These are phyloP conservation scores for Pyrenophora seminiperda DNA, from an alignment of 2,329 filamentous ascomycete species.

Conservation along the genomic window DNA sequence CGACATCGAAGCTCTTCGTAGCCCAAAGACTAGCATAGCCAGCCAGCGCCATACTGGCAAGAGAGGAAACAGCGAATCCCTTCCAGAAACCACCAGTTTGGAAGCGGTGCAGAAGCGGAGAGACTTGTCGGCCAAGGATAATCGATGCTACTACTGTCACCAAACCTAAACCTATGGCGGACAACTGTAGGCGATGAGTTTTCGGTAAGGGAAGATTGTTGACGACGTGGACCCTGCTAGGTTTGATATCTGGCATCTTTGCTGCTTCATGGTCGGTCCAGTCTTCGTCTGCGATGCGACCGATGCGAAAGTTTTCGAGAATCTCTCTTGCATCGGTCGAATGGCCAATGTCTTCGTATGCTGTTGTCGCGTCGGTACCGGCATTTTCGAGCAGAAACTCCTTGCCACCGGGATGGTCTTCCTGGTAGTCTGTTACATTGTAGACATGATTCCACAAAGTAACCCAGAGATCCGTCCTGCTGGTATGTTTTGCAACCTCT, in stretches of 20 bases:
- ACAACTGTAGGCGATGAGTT: conserved; percentile 5
- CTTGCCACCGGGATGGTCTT: conserved; percentile 61
- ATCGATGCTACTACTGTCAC: conserved; percentile 8
- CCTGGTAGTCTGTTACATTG: conserved; percentile 62
- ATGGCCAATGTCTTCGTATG: conserved; percentile 54
- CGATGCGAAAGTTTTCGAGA: conserved; percentile 46
- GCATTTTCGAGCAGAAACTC: conserved; percentile 51
- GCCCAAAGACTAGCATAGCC: conserved; percentile 16
- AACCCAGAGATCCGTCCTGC: conserved; percentile 58
- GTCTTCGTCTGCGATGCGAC: conserved; percentile 20
- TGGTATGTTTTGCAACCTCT: conserved; percentile 57
- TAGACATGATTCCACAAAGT: conserved; percentile 58
- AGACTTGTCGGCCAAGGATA: conserved; percentile 12
- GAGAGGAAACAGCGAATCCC: conserved; percentile 17
- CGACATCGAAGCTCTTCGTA: conserved; percentile 17
- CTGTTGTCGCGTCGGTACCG: conserved; percentile 52
- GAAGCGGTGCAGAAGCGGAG: conserved; percentile 13
- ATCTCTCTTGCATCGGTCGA: conserved; percentile 55
- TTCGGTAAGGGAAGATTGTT: conserved; percentile 22
- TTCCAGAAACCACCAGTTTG: conserved; percentile 19
- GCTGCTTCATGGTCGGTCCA: conserved; percentile 34
- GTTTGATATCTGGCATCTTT: conserved; percentile 44
- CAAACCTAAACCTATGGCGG: conserved; percentile 10
- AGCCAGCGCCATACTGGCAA: conserved; percentile 12
- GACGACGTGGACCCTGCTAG: conserved; percentile 13